Percentiles rank a stretch among this genome's conserved stretches.
phyloP scores from a whole-genome alignment of 257 asterid species.

The Linderniella brevidens region DNA sequence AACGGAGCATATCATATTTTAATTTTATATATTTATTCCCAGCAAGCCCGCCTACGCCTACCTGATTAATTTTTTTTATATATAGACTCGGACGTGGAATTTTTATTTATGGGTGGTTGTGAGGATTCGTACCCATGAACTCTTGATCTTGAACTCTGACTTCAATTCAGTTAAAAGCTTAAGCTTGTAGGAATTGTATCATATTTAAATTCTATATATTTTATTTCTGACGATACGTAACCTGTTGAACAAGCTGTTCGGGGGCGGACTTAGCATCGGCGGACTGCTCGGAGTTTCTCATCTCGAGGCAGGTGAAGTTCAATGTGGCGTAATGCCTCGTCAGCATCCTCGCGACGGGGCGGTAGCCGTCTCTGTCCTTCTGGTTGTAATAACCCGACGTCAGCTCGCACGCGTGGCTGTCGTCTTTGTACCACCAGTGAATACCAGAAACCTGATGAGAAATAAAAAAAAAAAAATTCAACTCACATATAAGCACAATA shows the following conservation, averaged over 20 bases:
- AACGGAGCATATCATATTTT: no score
- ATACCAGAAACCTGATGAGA: slow-evolving; percentile 50
- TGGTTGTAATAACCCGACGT: slow-evolving; percentile 61
- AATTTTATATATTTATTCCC: no score
- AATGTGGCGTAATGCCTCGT: slow-evolving; percentile 47
- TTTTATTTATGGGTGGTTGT: no score
- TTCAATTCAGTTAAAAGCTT: no score
- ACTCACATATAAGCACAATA: not conserved
- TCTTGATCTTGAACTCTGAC: no score
- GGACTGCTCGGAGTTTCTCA: slow-evolving; percentile 52
- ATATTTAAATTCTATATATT: no score
- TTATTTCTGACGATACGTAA: no score
- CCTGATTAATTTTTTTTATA: no score
- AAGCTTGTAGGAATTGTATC: no score
- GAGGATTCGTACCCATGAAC: no score
- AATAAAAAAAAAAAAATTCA: not conserved
- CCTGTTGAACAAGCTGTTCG: slow-evolving; percentile 63
- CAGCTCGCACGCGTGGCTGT: slow-evolving; percentile 72
- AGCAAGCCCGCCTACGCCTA: no score
- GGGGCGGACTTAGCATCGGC: slow-evolving; percentile 50
- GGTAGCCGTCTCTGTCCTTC: slow-evolving; percentile 51
- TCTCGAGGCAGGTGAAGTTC: slow-evolving; percentile 71
- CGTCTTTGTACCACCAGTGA: slow-evolving; percentile 77
- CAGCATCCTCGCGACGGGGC: slow-evolving; percentile 54
- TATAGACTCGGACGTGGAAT: no score